Base-by-base conservation (phyloP, 108 stramenopile species). In the Pseudonitzschia multistriata region DNA sequence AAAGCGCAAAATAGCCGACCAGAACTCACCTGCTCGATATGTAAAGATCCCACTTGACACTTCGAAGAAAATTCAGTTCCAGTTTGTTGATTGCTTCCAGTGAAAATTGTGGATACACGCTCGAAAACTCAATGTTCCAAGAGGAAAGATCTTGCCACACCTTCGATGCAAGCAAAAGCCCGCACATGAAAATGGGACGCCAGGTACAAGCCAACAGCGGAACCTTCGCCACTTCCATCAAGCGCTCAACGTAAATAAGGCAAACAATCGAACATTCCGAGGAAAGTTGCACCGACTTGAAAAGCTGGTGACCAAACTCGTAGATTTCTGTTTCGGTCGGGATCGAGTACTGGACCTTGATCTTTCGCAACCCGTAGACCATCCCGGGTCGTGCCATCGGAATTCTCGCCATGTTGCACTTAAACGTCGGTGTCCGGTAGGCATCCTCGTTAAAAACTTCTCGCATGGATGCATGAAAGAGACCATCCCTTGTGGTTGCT, bases 61-160 rank as follows among this genome's bases (percentile, higher is more conserved):
- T 82, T 52, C 87, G 82, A 35, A 98, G 75, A 80, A 98, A 97
- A 40, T 72, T 79, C 3, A 83, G 62, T 76, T 98, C 99, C 67
- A 98, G 79, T 24, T 78, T 78, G 79, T 95, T 94, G 74, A 99
- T 98, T 37, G 88, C 80, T 31, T 93, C 85, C 33, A 98, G 81
- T 11, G 94, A 85, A 78, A 88, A 99, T 74, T 98, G 91, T 28
- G 97, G 97, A 84, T 96, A 98, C 21, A 98, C 95, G 55, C 79
- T 88, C 5, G 97, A 79, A 79, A 99, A 97, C 68, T 99, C 99
- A 67, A 96, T 94, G 74, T 99, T 99, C 99, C 98, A 98, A 11
- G 88, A 87, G 53, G 87, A 87, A 62, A 97, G 86, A 76, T 99
- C 99, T 77, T 99, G 97, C 99, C 99, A 99, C 10, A 99, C 98